Evolutionary conservation across 1,284 basidiomycete species (phyloP).

Genomic region (Apiotrichum veenhuisii): DNA sequence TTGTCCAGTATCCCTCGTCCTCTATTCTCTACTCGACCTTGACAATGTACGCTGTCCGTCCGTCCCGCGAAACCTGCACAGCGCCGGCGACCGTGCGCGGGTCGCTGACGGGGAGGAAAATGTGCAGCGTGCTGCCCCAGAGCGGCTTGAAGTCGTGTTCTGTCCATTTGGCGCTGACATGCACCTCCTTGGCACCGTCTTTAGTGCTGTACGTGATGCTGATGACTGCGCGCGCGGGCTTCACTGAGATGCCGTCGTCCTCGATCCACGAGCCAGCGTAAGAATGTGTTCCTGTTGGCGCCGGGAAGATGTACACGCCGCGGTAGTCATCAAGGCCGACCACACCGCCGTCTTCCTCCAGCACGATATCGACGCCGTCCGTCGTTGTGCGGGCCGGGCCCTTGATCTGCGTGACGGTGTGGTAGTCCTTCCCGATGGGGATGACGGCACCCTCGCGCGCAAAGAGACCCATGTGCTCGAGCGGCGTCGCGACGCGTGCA

Average conservation of each 20-base stretch:
- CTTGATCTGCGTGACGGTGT: slow-evolving; percentile 44
- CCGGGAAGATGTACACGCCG: slow-evolving; percentile 49
- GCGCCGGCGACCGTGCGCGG: slow-evolving; percentile 26
- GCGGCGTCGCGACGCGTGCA: slow-evolving; percentile 44
- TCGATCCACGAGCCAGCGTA: slow-evolving; percentile 47
- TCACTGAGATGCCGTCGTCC: slow-evolving; percentile 50
- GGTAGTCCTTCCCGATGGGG: slow-evolving; percentile 48
- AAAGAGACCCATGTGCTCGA: slow-evolving; percentile 49
- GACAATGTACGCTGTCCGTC: slow-evolving; percentile 10
- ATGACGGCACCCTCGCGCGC: slow-evolving; percentile 49
- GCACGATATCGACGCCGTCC: slow-evolving; percentile 47
- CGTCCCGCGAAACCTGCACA: slow-evolving; percentile 21
- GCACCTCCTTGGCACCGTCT: slow-evolving; percentile 31
- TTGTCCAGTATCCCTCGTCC: not conserved
- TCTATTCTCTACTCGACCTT: slow-evolving; percentile 1
- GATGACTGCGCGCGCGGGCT: slow-evolving; percentile 38
- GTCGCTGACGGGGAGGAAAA: slow-evolving; percentile 46
- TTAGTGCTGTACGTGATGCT: slow-evolving; percentile 34
- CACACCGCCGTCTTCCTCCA: slow-evolving; percentile 45
- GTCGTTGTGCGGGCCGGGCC: slow-evolving; percentile 42
- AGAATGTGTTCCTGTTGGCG: not conserved
- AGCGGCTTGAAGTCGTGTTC: slow-evolving; percentile 45
- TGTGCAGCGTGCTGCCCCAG: slow-evolving; percentile 44
- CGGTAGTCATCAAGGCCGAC: slow-evolving; percentile 50
- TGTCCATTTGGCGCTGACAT: slow-evolving; percentile 34